phyloP scores from a whole-genome alignment of 202 grass and related monocot species.

The Setaria italica region DNA sequence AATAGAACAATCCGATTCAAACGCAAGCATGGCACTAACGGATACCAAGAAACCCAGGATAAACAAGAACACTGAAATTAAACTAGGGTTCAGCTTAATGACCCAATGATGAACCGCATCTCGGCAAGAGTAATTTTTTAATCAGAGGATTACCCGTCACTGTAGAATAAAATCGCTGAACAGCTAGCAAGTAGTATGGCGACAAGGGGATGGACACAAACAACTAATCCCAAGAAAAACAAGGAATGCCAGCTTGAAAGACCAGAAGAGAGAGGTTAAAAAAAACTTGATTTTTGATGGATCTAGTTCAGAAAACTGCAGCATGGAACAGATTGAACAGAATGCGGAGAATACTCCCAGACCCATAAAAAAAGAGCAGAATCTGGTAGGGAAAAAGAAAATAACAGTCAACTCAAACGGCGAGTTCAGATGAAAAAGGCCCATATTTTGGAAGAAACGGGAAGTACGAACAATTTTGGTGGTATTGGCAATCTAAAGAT shows the following conservation, averaged over 20 bases:
- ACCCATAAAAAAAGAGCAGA: background rate
- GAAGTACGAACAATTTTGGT: slow-evolving; percentile 31
- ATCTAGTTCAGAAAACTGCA: slow-evolving; percentile 43
- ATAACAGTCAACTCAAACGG: slow-evolving; percentile 37
- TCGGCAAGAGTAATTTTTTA: slow-evolving; percentile 6
- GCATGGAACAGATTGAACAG: background rate
- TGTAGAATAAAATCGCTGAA: slow-evolving; percentile 35
- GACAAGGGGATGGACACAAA: slow-evolving; percentile 50
- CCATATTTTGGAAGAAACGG: slow-evolving; percentile 16
- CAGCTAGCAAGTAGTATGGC: slow-evolving; percentile 39
- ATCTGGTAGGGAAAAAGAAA: slow-evolving; percentile 4
- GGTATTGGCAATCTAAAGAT: slow-evolving; percentile 15
- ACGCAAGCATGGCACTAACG: slow-evolving; percentile 32
- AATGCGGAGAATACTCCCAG: slow-evolving; percentile 9
- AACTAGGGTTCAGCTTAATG: slow-evolving; percentile 13
- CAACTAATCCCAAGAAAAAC: slow-evolving; percentile 61
- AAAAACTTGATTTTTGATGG: background rate
- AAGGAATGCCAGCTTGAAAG: slow-evolving; percentile 49
- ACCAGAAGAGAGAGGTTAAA: background rate
- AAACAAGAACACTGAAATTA: slow-evolving; percentile 22
- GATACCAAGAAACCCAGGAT: slow-evolving; percentile 15
- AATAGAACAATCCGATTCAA: slow-evolving; percentile 35
- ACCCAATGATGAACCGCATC: slow-evolving; percentile 44
- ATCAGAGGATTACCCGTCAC: slow-evolving; percentile 22
- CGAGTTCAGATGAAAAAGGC: background rate